Evolutionary conservation across 177 flowering plant genomes (phyloP), one percentile per base, ranked within the genome.

Genomic region (Telopea speciosissima): DNA sequence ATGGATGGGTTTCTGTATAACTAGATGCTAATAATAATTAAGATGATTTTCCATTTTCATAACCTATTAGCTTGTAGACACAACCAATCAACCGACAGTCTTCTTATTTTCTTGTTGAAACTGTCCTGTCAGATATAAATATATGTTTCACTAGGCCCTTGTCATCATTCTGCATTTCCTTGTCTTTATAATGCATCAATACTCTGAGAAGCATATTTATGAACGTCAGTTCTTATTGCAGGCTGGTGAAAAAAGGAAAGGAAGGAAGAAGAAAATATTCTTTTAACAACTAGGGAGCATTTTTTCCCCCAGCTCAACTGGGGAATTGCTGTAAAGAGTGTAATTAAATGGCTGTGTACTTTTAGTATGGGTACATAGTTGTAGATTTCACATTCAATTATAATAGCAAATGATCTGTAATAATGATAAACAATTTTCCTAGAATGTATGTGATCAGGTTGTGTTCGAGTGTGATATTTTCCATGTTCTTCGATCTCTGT

Each of bases 241-340:
- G 91, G 87, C 89, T 77, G 79, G 76, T 70, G 85, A 87, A 72
- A 85, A 80, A 64, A 81, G 78, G 69, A 88, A 84, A 79, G 85
- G 82, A 36, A 85, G 76, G 81, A 88, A 82, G 74, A 85, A 73
- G 70, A 72, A 85, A 19, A 28, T 85, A 54, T 83, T 87, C 68
- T 87, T 36, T 85, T 68, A 71, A 73, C 69, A 70, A 70, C 70
- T 70, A 74, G 73, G 70, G 76, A 52, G 62, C 73, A 60, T 49
- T 49, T 49, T 49, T 49, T 49, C 19, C 19, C 19, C 8, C 19
- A 49, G 54, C 19, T 49, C 54, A 49, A 16, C 54, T 12, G 54
- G 19, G 54, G 54, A 12, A 49, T 49, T 13, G 19, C 17, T 12
- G 14, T 49, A 36, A 36, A 36, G 40, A 5, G 40, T 36, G 40